These are phyloP conservation scores for barley (Hordeum vulgare) DNA, from an alignment of 176 grass and related monocot species.

Conservation along the genomic window MorexV3_pseudomolecules_assembly NC_058519.1:536989233-536989732, in stretches of 20 bases:
- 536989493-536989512: conserved; percentile 19
- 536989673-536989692: conserved; percentile 23
- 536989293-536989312: conserved; percentile 5
- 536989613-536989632: conserved; percentile 24
- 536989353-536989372: neutral
- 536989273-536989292: neutral
- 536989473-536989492: neutral
- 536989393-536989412: neutral
- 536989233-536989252: conserved; percentile 16
- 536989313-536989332: neutral
- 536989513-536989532: conserved; percentile 30
- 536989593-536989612: conserved; percentile 92
- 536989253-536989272: neutral
- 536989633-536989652: conserved; percentile 15
- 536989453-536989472: neutral
- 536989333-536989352: neutral
- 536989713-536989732: conserved; percentile 81
- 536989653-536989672: neutral
- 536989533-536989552: conserved; percentile 15
- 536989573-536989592: conserved; percentile 77
- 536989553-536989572: conserved; percentile 53
- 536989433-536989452: neutral
- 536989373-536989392: neutral
- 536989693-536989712: neutral
- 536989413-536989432: neutral